A percentile compares a stretch with the other conserved stretches of the same genome.
phyloP scores from a whole-genome alignment of 495 filamentous ascomycete species.

The Penicillium mononematosum region DNA sequence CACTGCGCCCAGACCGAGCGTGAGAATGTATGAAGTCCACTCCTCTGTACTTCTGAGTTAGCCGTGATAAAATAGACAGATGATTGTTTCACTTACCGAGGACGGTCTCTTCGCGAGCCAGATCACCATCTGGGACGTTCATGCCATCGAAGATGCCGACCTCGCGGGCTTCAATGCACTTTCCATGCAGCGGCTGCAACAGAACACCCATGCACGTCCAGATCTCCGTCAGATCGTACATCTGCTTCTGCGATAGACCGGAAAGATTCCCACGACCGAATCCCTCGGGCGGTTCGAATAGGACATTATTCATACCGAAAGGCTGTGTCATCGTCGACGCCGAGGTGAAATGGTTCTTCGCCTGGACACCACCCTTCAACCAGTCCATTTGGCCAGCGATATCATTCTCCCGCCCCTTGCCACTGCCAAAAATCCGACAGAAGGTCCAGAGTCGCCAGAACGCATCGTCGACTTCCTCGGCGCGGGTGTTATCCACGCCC shows the following conservation, averaged over 20 bases:
- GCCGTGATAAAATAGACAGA: slow-evolving; percentile 7
- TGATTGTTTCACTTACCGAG: slow-evolving; percentile 45
- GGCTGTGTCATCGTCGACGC: slow-evolving; percentile 42
- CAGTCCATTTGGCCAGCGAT: slow-evolving; percentile 64
- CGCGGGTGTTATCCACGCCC: slow-evolving; percentile 47
- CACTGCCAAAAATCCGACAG: slow-evolving; percentile 63
- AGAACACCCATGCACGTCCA: slow-evolving; percentile 63
- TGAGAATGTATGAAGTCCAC: slow-evolving; percentile 61
- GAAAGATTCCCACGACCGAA: slow-evolving; percentile 60
- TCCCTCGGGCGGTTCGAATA: slow-evolving; percentile 55
- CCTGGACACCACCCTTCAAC: slow-evolving; percentile 57
- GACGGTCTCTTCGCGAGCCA: slow-evolving; percentile 52
- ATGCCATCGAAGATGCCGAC: slow-evolving; percentile 56
- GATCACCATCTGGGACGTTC: slow-evolving; percentile 46
- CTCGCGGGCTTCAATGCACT: slow-evolving; percentile 52
- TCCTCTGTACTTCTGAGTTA: slow-evolving; percentile 52
- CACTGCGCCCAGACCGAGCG: slow-evolving; percentile 57
- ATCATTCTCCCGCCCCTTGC: slow-evolving; percentile 60
- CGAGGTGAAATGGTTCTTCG: slow-evolving; percentile 37
- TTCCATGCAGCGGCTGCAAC: slow-evolving; percentile 57
- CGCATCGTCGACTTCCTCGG: slow-evolving; percentile 60
- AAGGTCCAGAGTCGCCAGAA: slow-evolving; percentile 72
- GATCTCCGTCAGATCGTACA: slow-evolving; percentile 66
- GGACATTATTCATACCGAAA: slow-evolving; percentile 51
- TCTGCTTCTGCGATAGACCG: slow-evolving; percentile 54